Base-by-base conservation (phyloP, 495 filamentous ascomycete genomes). In the Penicillium taxi region DNA sequence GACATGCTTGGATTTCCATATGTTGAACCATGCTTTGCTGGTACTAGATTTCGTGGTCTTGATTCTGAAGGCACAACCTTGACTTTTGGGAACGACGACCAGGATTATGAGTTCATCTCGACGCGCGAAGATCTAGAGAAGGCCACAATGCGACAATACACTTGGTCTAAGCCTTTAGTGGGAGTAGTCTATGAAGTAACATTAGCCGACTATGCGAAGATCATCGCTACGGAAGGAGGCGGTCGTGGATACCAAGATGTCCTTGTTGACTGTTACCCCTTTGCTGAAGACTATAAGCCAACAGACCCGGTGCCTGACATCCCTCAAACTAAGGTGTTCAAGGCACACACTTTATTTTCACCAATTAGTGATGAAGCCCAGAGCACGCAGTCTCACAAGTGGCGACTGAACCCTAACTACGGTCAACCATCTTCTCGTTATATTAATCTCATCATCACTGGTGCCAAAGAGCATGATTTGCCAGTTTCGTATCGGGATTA, bases 101-200 rank as follows among this genome's bases (percentile, higher is more conserved):
- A 52, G 11, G 35, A 38, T 9, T 29, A 26, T 26, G 35, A 38
- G 17, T 27, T 22, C 13, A 29, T 64, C 18, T 44, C 42, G 9
- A n/a, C n/a, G n/a, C n/a, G n/a, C n/a, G n/a, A n/a, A n/a, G n/a
- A n/a, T n/a, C n/a, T n/a, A n/a, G 52, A 64, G 44, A 64, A 61
- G 37, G 30, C 41, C 8, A 54, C 67, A 40, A 70, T 72, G 50
- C 60, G 63, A 29, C 65, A 51, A 18, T n/a, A n/a, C n/a, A n/a
- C n/a, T n/a, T 89, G 86, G 84, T 61, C 74, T 41, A 85, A 83
- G 44, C 84, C 86, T 12, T 71, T 98, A 8, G 72, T 95, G 28
- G 91, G 91, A 27, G 84, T 94, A 14, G 91, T 96, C 22, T 98
- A 98, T 69, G 87, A 96, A 63, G 81, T 96, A 17, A 91, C 86